These are phyloP conservation scores for Filosporella fistucella DNA, from an alignment of 495 filamentous ascomycete genomes.

Conservation along the genomic window DNA sequence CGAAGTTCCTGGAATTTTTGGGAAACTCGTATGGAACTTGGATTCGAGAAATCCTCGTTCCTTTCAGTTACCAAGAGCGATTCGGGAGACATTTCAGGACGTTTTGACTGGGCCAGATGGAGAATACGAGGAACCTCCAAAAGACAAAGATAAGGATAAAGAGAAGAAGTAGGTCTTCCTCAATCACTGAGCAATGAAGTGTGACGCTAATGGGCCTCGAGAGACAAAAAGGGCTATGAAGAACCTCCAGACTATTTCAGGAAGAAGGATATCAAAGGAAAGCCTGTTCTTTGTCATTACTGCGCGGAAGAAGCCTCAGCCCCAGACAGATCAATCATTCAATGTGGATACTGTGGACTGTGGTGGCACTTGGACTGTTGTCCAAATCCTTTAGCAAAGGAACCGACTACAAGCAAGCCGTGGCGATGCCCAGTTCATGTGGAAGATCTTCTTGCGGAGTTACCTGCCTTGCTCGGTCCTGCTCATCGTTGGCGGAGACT, in stretches of 20 bases:
- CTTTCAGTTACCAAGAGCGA: conserved; percentile 64
- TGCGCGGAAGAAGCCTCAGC: conserved; percentile 56
- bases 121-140: conserved; percentile 68
- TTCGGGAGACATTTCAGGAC: conserved; percentile 69
- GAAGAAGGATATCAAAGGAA: conserved; percentile 61
- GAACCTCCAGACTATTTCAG: conserved; percentile 64
- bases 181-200: too few relatives aligned
- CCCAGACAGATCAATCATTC: conserved; percentile 58
- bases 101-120: conserved; percentile 71
- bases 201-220: too few relatives aligned
- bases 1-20: conserved; percentile 41
- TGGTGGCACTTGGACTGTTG: conserved; percentile 91
- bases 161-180: too few relatives aligned
- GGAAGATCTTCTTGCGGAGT: conserved; percentile 44
- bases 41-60: conserved; percentile 62
- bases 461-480: conserved; percentile 38
- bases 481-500: conserved; percentile 47
- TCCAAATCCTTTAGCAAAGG: conserved; percentile 74
- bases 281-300: conserved; percentile 62
- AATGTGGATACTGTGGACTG: conserved; percentile 75
- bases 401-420: conserved; percentile 59
- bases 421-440: conserved; percentile 91
- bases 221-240: conserved; percentile 37
- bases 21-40: conserved; percentile 50
- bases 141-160: too few relatives aligned